Percentiles rank a stretch among this genome's conserved stretches.
These are phyloP conservation scores for Cercospora citrullina DNA, from an alignment of 2,329 filamentous ascomycete species.

Conservation along the genomic window DNA sequence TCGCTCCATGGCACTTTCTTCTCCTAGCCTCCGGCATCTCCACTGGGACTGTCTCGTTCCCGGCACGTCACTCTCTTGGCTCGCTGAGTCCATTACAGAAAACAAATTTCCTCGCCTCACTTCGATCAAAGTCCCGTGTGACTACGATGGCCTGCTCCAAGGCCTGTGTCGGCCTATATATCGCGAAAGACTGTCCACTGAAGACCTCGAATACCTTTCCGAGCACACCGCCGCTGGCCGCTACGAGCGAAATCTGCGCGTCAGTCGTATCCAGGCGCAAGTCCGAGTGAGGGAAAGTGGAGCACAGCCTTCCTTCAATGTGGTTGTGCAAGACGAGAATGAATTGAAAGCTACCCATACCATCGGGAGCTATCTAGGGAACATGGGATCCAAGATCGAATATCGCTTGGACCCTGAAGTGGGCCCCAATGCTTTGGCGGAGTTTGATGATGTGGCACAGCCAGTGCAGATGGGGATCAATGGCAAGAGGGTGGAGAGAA, in stretches of 20 bases:
- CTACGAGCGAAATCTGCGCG: constrained; percentile 33
- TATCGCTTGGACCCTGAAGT: constrained; percentile 63
- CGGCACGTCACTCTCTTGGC: constrained; percentile 59
- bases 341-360: constrained; percentile 56
- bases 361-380: constrained; percentile 64
- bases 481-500: constrained; percentile 8
- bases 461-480: constrained; percentile 11
- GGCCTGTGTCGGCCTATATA: constrained; percentile 64
- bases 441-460: constrained; percentile 27
- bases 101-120: constrained; percentile 64
- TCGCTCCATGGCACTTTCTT: constrained; percentile 44
- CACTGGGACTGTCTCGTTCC: constrained; percentile 63
- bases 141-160: constrained; percentile 70
- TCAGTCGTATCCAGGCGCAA: constrained; percentile 65
- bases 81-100: constrained; percentile 63
- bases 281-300: constrained; percentile 61
- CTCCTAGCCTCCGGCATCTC: constrained; percentile 51
- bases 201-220: constrained; percentile 37
- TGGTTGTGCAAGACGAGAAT: constrained; percentile 56
- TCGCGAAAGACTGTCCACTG: constrained; percentile 54
- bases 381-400: constrained; percentile 57
- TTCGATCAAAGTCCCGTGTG: constrained; percentile 63
- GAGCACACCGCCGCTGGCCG: constrained; percentile 8
- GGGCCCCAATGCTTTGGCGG: constrained; percentile 24
- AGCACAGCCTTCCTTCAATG: constrained; percentile 55